A percentile compares a stretch with the other conserved stretches of the same genome.
phyloP scores from a whole-genome alignment of 2,329 filamentous ascomycete genomes.

The Plenodomus lindquistii region DNA sequence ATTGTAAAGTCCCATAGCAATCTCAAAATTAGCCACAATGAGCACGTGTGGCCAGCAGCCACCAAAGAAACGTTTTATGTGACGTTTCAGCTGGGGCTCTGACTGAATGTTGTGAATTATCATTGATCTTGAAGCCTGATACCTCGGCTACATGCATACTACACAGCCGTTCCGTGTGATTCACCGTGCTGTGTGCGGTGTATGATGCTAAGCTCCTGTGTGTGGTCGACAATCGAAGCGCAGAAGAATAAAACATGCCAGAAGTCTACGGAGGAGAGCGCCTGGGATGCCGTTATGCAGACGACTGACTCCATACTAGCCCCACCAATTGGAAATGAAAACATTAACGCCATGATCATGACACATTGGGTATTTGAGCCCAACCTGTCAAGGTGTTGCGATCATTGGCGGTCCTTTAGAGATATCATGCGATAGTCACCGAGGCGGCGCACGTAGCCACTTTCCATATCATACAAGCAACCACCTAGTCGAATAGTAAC shows the following conservation, averaged over 20 bases:
- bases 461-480: not conserved
- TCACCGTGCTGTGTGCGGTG: not conserved
- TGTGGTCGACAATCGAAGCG: too few relatives aligned
- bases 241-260: not conserved
- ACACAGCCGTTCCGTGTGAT: not conserved
- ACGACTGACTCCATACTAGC: not conserved
- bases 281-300: not conserved
- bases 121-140: too few relatives aligned
- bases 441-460: not conserved
- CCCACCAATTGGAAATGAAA: not conserved
- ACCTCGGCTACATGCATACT: not conserved
- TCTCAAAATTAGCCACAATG: too few relatives aligned
- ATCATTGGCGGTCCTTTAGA: not conserved
- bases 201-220: too few relatives aligned
- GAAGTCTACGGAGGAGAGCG: not conserved
- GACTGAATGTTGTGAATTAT: too few relatives aligned
- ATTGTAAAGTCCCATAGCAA: too few relatives aligned
- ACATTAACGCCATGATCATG: not conserved
- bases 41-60: too few relatives aligned
- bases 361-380: not conserved
- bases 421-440: too few relatives aligned
- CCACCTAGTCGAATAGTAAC: not conserved
- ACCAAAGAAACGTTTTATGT: too few relatives aligned
- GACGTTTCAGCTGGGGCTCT: too few relatives aligned
- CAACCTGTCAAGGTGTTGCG: not conserved